Base-by-base conservation (phyloP, 805 yeast genomes). In the Sugiyamaella mastotermitis region DNA sequence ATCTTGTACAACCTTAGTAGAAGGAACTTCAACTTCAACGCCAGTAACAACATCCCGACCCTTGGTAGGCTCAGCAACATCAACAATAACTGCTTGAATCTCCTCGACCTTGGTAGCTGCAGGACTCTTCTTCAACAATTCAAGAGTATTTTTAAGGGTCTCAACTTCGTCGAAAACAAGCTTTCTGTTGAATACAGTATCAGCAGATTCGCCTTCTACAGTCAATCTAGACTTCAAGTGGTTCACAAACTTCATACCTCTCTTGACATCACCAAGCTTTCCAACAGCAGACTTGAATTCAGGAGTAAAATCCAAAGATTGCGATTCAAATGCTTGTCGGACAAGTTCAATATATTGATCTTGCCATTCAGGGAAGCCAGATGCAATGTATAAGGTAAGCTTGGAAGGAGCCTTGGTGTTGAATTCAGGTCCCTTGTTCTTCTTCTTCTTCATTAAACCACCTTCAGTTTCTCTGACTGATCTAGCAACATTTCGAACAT, bases 161-260 rank as follows among this genome's bases (percentile, higher is more conserved):
- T 74, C 82, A 15, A 54, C 49, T 69, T 92, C 98, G 61, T 79
- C 71, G 62, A 86, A 92, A 23, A 80, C 71, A 50, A 90, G 75
- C 64, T 88, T 82, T 68, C 97, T 78, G 71, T 87, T 80, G 71
- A 92, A 86, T 18, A 92, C 95, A 37, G 74, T 74, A 38, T 74
- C 76, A 14, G 95, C 79, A 21, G 79, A 63, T 38, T 51, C 55
- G 7, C 60, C 60, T 21, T 56, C 56, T 23, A 48, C 41, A 27
- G 70, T 64, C 49, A 92, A 71, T 66, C 94, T 78, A 58, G 80
- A 84, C 64, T 92, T 88, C 61, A 92, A 69, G 51, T 76, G 68
- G 48, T 90, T 80, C 45, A 92, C 87, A 62, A 88, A 90, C 43
- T 97, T 97, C 97, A 92, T 92, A 43, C 95, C 97, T 53, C 94